A percentile compares a stretch with the other conserved stretches of the same genome.
Evolutionary conservation across 345 rosid genomes (phyloP).

Genomic region (Eutrema japonicum): DNA sequence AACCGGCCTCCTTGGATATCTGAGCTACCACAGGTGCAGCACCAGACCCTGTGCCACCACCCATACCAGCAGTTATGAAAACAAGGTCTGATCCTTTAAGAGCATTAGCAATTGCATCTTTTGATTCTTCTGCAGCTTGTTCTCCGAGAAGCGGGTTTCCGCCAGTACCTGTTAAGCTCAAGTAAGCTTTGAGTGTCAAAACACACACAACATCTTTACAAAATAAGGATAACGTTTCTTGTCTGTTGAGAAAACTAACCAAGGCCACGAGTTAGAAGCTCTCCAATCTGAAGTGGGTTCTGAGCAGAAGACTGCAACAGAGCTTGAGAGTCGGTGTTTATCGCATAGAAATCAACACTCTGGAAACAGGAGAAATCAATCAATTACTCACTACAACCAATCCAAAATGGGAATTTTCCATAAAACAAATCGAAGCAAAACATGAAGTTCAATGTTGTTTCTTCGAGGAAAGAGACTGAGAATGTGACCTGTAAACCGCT

Average conservation of each 20-base stretch:
- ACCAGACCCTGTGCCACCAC: constrained; percentile 99
- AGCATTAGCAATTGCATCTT: constrained; percentile 81
- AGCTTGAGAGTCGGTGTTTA: constrained; percentile 96
- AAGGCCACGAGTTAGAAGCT: constrained; percentile 93
- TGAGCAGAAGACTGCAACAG: constrained; percentile 80
- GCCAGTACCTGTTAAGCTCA: constrained; percentile 72
- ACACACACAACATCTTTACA: constrained; percentile 17
- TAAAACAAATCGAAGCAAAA: background rate
- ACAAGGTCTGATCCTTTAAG: constrained; percentile 99
- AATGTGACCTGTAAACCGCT: constrained; percentile 80
- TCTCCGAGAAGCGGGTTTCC: constrained; percentile 97
- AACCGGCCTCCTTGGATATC: constrained; percentile 88
- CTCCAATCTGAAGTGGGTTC: constrained; percentile 93
- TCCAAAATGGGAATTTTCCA: constrained; percentile 5
- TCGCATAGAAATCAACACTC: constrained; percentile 94
- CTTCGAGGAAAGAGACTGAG: background rate
- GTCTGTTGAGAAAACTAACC: constrained; percentile 50
- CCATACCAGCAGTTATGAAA: constrained; percentile 98
- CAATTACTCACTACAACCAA: background rate
- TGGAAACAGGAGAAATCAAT: constrained; percentile 34
- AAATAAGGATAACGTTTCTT: background rate
- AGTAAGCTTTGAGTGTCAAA: constrained; percentile 6
- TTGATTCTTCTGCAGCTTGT: constrained; percentile 99
- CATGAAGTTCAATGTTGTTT: background rate
- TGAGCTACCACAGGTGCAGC: constrained; percentile 99